Base-by-base conservation (phyloP, 1,284 basidiomycete genomes). In the Trametes versicolor region DNA sequence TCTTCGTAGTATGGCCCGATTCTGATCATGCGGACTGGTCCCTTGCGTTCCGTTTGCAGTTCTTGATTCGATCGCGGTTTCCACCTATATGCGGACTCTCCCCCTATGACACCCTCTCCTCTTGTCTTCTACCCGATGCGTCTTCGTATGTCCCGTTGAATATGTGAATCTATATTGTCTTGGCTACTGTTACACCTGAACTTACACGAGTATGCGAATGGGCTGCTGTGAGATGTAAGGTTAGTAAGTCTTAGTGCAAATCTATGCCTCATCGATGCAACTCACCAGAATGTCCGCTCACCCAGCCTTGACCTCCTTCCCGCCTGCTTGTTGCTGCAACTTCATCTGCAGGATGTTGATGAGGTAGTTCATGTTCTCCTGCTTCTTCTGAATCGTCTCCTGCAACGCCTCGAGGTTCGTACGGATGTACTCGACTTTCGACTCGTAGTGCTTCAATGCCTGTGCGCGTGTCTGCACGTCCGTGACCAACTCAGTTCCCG, bases 331-430 rank as follows among this genome's bases (percentile, higher is more conserved):
- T 6, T 81, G 76, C 71, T 89, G 87, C 71, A 95, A 77, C 80
- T 95, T 96, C 70, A 86, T 81, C 77, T 95, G 92, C 78, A 96
- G 84, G 56, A 95, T 82, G 72, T 85, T 87, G 36, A 92, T 76
- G 51, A 96, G 77, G 71, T 87, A 89, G 73, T 87, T 89, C 81
- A 94, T 84, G 75, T 96, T 96, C 50, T 97, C 94, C 78, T 95
- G 89, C 80, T 97, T 98, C 79, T 91, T 92, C 77, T 90, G 85
- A 67, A 97, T 92, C 37, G 94, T 94, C 59, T 91, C 89, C 76
- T 97, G 94, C 50, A 98, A 80, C 25, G 87, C 87, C 43, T 95
- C 93, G 49, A 96, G 83, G 75, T 96, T 97, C 32, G 82, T 83
- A 48, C 85, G 87, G 68, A 97, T 90, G 74, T 89, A 96, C 5